Evolutionary conservation across 306 rosid genomes (phyloP), one percentile per base, ranked within the genome.

Genomic region (Begonia fuchsioides): DNA sequence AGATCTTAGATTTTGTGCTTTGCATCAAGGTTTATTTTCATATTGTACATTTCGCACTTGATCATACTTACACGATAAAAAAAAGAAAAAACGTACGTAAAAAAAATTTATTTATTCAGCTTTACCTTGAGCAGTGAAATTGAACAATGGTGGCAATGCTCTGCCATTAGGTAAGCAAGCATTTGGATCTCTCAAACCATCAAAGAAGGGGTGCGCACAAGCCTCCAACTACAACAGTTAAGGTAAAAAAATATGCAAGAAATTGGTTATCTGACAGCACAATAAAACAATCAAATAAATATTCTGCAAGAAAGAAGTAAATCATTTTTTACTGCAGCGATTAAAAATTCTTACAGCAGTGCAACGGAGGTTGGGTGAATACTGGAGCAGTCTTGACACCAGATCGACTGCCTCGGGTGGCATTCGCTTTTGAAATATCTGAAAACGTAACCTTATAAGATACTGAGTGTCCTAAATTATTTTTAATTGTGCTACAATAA

Each of bases 301-400:
- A 26, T 8, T 26, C 8, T 26, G 3, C 3, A 20, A 20, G 32
- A 1, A 20, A 20, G 35, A 26, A 26, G 35, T 26, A 26, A 26
- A 26, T 8, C 35, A 26, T 15, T 19, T 47, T 15, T 5, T 17
- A 9, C 9, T 47, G 11, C 51, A 59, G 52, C 8, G 54, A 16
- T 8, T 47, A 18, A 45, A 68, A 39, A 38, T 53, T 58, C 94
- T 87, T 80, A 87, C 96, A 15, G 96, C 87, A 2, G 93, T 80
- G 65, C 94, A 87, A 39, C 96, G 94, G 45, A 87, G 79, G 67
- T 76, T 80, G 61, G 96, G 96, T 13, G 96, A 87, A 56, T 87
- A 87, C 50, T 83, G 96, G 45, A 87, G 93, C 53, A 87, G 69
- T 77, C 96, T 83, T 17, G 96, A 87, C 13, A 87, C 87, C 43